phyloP scores from a whole-genome alignment of 345 rosid genomes.

The Moringa oleifera region DNA sequence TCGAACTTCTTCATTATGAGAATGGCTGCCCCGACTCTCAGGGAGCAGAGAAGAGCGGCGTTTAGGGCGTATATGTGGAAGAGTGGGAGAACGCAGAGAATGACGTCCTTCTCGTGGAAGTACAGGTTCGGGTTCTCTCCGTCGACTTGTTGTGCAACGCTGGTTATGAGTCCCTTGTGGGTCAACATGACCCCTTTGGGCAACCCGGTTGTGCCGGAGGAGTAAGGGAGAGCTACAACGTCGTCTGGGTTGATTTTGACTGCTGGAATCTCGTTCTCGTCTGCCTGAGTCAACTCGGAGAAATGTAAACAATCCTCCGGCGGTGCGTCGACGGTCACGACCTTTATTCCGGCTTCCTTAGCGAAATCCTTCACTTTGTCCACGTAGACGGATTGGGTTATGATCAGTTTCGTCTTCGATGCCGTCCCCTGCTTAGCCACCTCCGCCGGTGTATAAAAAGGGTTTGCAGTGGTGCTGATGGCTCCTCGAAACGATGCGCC shows the following conservation, averaged over 20 bases:
- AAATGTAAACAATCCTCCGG: slow-evolving; percentile 49
- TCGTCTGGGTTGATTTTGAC: slow-evolving; percentile 52
- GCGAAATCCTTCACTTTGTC: slow-evolving; percentile 51
- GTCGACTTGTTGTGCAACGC: slow-evolving; percentile 88
- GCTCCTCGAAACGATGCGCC: slow-evolving; percentile 77
- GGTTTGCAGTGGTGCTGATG: slow-evolving; percentile 66
- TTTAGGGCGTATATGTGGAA: slow-evolving; percentile 78
- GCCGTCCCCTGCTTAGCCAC: slow-evolving; percentile 60
- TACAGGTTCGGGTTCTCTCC: slow-evolving; percentile 93
- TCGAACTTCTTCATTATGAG: slow-evolving; percentile 85
- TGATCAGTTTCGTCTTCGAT: slow-evolving; percentile 43
- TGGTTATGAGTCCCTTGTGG: slow-evolving; percentile 68
- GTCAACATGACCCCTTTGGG: slow-evolving; percentile 97
- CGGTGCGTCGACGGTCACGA: slow-evolving; percentile 19
- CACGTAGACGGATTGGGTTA: slow-evolving; percentile 50
- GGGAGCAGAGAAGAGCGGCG: slow-evolving; percentile 65
- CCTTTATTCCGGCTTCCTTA: slow-evolving; percentile 9
- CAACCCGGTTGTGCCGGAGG: slow-evolving; percentile 91
- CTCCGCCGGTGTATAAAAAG: slow-evolving; percentile 76
- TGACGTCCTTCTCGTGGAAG: slow-evolving; percentile 59
- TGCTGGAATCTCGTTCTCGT: slow-evolving; percentile 32
- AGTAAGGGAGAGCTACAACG: slow-evolving; percentile 82
- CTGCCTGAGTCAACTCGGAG: slow-evolving; percentile 44
- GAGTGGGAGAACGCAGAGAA: slow-evolving; percentile 68
- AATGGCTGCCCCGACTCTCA: slow-evolving; percentile 79